Percentiles rank a stretch among this genome's conserved stretches.
phyloP scores from a whole-genome alignment of 139 green algal genomes.

The Volvox reticuliferus region DNA sequence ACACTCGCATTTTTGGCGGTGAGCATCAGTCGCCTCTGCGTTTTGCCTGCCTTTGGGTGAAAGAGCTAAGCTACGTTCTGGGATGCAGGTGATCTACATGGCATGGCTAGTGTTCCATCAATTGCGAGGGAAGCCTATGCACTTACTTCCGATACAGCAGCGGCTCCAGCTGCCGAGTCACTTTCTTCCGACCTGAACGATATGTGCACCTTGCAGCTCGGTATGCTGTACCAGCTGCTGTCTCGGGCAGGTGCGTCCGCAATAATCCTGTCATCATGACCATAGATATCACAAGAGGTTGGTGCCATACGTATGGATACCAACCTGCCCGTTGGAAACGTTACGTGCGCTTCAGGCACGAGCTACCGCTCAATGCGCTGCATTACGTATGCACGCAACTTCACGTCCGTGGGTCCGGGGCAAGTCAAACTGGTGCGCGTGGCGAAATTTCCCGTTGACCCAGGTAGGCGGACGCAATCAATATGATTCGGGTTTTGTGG shows the following conservation, averaged over 20 bases:
- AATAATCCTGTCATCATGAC: too few species aligned
- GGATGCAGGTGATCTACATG: neutral
- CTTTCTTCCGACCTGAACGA: conserved; percentile 6
- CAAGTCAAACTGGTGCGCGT: conserved; percentile 29
- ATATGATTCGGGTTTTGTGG: neutral
- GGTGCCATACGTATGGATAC: too few species aligned
- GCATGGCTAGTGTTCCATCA: neutral
- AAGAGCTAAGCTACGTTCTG: neutral
- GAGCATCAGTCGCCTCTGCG: neutral
- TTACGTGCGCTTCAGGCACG: neutral
- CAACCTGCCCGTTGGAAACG: too few species aligned
- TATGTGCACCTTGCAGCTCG: conserved; percentile 43
- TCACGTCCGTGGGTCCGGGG: conserved; percentile 16
- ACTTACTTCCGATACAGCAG: neutral
- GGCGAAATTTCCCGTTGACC: neutral
- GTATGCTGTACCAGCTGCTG: conserved; percentile 40
- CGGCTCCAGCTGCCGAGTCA: neutral
- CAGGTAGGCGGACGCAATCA: neutral
- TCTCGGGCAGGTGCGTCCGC: neutral
- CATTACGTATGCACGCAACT: conserved; percentile 33
- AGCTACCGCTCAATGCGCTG: conserved; percentile 34
- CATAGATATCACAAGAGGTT: too few species aligned
- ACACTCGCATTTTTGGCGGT: neutral
- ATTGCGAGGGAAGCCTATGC: neutral
- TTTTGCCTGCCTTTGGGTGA: neutral